These are phyloP conservation scores for Fistulina hepatica DNA, from an alignment of 1,284 basidiomycete species.

Conservation along the genomic window DNA sequence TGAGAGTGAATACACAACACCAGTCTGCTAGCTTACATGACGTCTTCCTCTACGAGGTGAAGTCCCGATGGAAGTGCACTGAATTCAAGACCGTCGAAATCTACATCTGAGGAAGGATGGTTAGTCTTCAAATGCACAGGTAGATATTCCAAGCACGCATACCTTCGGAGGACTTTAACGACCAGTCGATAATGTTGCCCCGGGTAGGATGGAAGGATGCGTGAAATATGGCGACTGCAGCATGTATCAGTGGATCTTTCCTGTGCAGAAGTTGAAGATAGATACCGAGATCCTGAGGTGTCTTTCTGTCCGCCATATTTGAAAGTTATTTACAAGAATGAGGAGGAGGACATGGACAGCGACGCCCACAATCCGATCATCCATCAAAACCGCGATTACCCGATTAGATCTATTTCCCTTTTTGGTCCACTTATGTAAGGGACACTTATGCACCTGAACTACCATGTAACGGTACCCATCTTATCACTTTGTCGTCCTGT, in stretches of 20 bases:
- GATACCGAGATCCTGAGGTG: conserved; percentile 1
- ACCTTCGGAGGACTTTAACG: conserved; percentile 54
- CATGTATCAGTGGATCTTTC: not conserved
- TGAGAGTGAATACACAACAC: conserved; percentile 1
- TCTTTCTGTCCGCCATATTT: no score
- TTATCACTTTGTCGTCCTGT: no score
- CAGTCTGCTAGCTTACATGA: conserved; percentile 43
- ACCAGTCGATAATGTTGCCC: conserved; percentile 71
- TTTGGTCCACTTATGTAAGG: no score
- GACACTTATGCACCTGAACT: no score
- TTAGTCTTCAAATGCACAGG: not conserved
- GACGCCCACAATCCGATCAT: no score
- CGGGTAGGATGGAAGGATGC: conserved; percentile 72
- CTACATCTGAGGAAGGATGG: conserved; percentile 35
- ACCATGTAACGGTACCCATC: no score
- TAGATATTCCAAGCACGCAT: conserved; percentile 19
- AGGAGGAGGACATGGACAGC: no score
- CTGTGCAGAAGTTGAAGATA: not conserved
- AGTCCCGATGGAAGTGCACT: conserved; percentile 68
- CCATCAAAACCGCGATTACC: no score
- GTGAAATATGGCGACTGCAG: conserved; percentile 68
- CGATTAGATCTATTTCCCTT: no score
- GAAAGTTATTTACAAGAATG: no score
- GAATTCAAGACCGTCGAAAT: conserved; percentile 63
- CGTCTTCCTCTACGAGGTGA: conserved; percentile 67